phyloP scores from a whole-genome alignment of 768 basidiomycete species.

The Pleurotus tuoliensis region DNA sequence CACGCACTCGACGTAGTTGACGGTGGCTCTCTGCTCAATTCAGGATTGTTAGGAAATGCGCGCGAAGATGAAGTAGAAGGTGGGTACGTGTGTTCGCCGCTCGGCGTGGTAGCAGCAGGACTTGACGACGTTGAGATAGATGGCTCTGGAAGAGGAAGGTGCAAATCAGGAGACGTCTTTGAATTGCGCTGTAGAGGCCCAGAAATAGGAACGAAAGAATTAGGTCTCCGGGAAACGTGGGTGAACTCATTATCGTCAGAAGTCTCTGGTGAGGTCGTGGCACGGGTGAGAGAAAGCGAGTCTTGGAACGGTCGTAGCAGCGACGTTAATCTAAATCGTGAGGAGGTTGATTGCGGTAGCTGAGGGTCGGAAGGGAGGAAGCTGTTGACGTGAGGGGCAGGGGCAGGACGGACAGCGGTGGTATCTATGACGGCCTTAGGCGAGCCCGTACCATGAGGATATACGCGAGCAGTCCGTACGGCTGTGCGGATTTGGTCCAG shows the following conservation, averaged over 20 bases:
- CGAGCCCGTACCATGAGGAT: constrained; percentile 24
- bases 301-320: constrained; percentile 71
- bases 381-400: constrained; percentile 37
- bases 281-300: constrained; percentile 25
- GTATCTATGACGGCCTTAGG: constrained; percentile 54
- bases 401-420: constrained; percentile 39
- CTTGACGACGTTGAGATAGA: constrained; percentile 6
- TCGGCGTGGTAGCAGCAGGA: constrained; percentile 20
- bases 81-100: constrained; percentile 71
- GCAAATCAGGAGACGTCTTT: constrained; percentile 39
- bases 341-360: constrained; percentile 26
- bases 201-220: constrained; percentile 57
- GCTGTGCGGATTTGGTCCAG: constrained; percentile 79
- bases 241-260: constrained; percentile 55
- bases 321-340: constrained; percentile 58
- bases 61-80: constrained; percentile 56
- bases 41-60: constrained; percentile 43
- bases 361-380: constrained; percentile 27
- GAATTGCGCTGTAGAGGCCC: not conserved
- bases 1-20: constrained; percentile 36
- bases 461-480: constrained; percentile 53
- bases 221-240: constrained; percentile 56
- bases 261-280: constrained; percentile 24
- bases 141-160: constrained; percentile 11
- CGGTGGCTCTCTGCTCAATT: constrained; percentile 41